Conservation (phyloP, 345 rosid genomes). For the Salix purpurea region DNA sequence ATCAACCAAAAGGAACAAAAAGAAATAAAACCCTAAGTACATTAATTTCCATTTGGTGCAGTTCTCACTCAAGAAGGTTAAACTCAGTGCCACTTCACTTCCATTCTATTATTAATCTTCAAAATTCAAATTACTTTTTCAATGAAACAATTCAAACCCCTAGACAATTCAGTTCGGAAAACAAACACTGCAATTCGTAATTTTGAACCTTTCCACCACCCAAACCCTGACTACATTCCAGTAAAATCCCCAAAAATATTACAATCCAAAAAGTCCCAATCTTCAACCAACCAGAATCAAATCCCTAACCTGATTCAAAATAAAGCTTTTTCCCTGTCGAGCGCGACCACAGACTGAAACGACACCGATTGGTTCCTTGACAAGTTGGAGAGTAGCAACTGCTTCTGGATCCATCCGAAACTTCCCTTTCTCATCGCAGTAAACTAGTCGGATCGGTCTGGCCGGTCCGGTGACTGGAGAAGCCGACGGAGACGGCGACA, state of each 20-base stretch:
- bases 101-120: not conserved
- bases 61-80: not conserved
- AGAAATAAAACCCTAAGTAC: not conserved
- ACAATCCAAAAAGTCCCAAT: conserved; percentile 7
- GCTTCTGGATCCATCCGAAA: conserved; percentile 99
- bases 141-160: not conserved
- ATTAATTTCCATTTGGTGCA: not conserved
- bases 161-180: not conserved
- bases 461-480: conserved; percentile 81
- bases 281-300: not conserved
- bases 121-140: not conserved
- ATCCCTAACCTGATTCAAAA: conserved; percentile 72
- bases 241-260: not conserved
- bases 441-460: conserved; percentile 83
- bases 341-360: conserved; percentile 98
- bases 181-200: not conserved
- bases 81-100: not conserved
- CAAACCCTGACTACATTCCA: not conserved
- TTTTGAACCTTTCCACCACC: not conserved
- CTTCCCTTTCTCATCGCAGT: conserved; percentile 90
- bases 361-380: conserved; percentile 90
- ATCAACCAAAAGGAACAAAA: not conserved
- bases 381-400: conserved; percentile 85
- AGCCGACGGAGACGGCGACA: conserved; percentile 3
- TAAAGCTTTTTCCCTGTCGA: conserved; percentile 97